Conservation (phyloP, 1,284 basidiomycete genomes). For the Moesziomyces sp. region DNA sequence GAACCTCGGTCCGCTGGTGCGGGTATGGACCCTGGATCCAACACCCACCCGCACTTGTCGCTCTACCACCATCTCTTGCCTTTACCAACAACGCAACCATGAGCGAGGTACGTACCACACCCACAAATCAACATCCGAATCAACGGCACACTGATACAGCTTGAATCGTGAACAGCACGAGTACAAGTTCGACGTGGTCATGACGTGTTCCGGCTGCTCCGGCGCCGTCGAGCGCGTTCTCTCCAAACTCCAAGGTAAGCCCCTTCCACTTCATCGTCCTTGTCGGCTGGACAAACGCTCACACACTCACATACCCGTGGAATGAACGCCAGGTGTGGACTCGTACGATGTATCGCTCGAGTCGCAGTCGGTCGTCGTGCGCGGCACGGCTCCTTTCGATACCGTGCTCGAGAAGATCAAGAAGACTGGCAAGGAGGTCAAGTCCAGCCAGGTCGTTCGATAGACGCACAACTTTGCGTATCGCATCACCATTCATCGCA, state of each 20-base stretch:
- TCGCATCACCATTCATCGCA: too few relatives aligned
- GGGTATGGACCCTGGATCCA: too few relatives aligned
- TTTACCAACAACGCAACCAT: background rate
- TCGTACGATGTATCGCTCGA: constrained; percentile 74
- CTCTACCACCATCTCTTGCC: too few relatives aligned
- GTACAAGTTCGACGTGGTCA: constrained; percentile 78
- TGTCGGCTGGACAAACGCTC: background rate
- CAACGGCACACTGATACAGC: background rate
- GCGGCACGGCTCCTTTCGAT: constrained; percentile 75
- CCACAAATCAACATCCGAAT: too few relatives aligned
- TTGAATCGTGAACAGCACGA: constrained; percentile 47
- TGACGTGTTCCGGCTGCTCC: constrained; percentile 85
- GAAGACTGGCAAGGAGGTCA: constrained; percentile 86
- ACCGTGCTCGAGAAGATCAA: constrained; percentile 78
- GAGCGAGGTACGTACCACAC: constrained; percentile 12
- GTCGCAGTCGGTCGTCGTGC: constrained; percentile 79
- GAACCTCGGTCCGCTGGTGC: too few relatives aligned
- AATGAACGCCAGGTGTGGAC: constrained; percentile 37
- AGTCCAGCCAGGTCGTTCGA: constrained; percentile 49
- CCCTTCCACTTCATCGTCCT: background rate
- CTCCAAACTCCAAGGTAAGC: constrained; percentile 76
- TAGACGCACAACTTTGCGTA: constrained; percentile 5
- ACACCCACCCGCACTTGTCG: too few relatives aligned
- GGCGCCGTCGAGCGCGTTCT: constrained; percentile 80
- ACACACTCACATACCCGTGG: background rate